Evolutionary conservation across 257 asterid species (phyloP).

Genomic region (Solanum infundibuliforme): DNA sequence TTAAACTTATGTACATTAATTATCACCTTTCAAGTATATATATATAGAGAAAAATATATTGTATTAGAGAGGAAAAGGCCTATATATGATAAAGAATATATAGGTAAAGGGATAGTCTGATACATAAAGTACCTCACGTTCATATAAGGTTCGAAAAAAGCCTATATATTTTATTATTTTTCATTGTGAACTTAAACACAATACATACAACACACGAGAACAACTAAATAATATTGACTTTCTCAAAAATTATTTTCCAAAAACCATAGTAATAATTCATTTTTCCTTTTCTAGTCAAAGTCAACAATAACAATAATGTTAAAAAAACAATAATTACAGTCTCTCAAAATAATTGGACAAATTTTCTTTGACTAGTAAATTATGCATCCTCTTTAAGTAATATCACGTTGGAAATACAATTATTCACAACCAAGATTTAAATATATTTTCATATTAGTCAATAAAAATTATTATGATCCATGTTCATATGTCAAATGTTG

Average conservation of each 20-base stretch:
- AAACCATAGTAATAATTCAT: neutral
- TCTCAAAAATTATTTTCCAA: neutral
- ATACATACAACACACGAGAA: neutral
- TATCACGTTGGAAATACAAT: neutral
- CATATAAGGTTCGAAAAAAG: rapidly evolving
- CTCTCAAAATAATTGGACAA: neutral
- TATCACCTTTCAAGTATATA: too few relatives aligned
- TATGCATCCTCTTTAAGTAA: neutral
- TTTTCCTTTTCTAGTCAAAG: neutral
- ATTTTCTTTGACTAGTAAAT: neutral
- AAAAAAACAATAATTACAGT: neutral
- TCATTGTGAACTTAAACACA: neutral
- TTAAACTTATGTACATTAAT: too few relatives aligned
- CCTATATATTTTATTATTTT: too few relatives aligned
- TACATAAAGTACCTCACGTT: too few relatives aligned
- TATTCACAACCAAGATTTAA: neutral
- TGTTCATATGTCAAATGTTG: neutral
- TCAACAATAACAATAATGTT: neutral
- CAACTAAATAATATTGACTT: neutral
- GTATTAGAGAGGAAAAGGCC: neutral
- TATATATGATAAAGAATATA: neutral
- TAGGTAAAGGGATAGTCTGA: too few relatives aligned
- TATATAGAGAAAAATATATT: too few relatives aligned
- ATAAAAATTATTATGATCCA: neutral
- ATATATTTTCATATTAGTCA: neutral